Percentiles rank a stretch among this genome's conserved stretches.
These are phyloP conservation scores for Clitopilus hobsonii DNA, from an alignment of 768 basidiomycete species.

Conservation along the genomic window DNA sequence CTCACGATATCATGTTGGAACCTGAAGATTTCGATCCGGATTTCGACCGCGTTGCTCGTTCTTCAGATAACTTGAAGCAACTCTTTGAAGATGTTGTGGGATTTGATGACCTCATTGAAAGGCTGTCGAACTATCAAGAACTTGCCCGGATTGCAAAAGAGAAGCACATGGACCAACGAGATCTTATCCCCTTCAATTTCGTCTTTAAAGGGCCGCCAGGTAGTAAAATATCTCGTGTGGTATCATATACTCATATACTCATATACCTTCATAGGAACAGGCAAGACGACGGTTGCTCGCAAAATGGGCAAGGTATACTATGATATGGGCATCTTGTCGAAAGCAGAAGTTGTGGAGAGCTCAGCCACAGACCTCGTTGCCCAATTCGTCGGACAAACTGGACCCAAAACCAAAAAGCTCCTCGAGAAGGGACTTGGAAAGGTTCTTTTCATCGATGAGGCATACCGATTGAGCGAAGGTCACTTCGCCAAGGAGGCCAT, in stretches of 20 bases:
- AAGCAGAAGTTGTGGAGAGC: constrained; percentile 55
- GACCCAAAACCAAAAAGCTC: constrained; percentile 55
- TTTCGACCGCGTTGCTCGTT: constrained; percentile 43
- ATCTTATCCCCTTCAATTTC: constrained; percentile 62
- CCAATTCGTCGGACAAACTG: constrained; percentile 68
- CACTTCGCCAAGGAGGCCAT: constrained; percentile 68
- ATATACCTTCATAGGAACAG: constrained; percentile 38
- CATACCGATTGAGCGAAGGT: constrained; percentile 58
- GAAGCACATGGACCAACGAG: constrained; percentile 36
- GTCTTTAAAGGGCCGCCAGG: constrained; percentile 73
- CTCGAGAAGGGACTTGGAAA: constrained; percentile 64
- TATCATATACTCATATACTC: constrained; percentile 30
- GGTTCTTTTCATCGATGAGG: constrained; percentile 71
- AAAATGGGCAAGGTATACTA: constrained; percentile 62
- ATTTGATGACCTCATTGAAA: constrained; percentile 45
- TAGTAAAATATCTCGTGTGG: constrained; percentile 22
- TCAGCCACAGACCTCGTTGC: constrained; percentile 69
- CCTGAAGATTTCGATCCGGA: constrained; percentile 63
- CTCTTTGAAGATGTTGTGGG: constrained; percentile 65
- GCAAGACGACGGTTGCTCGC: constrained; percentile 58
- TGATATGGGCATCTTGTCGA: constrained; percentile 52
- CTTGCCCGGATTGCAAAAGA: constrained; percentile 38
- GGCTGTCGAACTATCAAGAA: constrained; percentile 47
- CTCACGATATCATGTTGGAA: constrained; percentile 44
- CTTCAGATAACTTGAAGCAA: constrained; percentile 45